Base-by-base conservation (phyloP, 768 basidiomycete species). In the Pleurotus tuber-regium region DNA sequence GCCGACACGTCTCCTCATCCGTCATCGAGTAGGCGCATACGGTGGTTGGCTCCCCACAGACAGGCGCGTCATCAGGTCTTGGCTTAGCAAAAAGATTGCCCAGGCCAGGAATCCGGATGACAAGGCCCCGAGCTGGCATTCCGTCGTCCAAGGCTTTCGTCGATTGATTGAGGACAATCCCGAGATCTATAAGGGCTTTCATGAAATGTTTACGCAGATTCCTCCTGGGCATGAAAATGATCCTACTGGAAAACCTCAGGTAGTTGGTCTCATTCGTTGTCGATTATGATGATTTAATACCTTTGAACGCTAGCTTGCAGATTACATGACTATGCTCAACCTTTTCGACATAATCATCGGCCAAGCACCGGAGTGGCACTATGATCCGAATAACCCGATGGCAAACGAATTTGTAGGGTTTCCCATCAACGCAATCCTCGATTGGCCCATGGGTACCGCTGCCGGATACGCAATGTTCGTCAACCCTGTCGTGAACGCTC, bases 361-460 rank as follows among this genome's bases (percentile, higher is more conserved):
- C 10, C 65, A 68, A 23, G 70, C 78, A 0, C 78, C 78, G 0
- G 43, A 43, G 2, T 80, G 66, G 63, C 46, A 47, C 19, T 33
- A 47, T 19, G 46, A 47, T 33, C 30, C 46, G 1, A 23, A 47
- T 10, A 21, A 35, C 11, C 30, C 46, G 4, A 68, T 68, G 8
- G 57, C 70, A 42, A 61, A 66, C n/a, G 69, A 69, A 7, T 2
- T 2, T 9, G 5, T 46, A 2, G 43, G 43, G 11, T 66, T 73
- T 19, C 78, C 79, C 6, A 72, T 82, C 59, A 70, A 75, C 50
- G 70, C 72, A 2, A 58, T 80, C 42, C 63, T 78, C 39, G 69
- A 76, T 36, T 60, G 63, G 60, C 62, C 54, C 1, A 76, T 72
- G 69, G 69, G 63, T 36, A 71, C 70, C 1, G 36, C 58, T 4